A percentile compares a stretch with the other conserved stretches of the same genome.
Conservation (phyloP, 352 stramenopile genomes). For the Globisporangium iwayamae region DNA sequence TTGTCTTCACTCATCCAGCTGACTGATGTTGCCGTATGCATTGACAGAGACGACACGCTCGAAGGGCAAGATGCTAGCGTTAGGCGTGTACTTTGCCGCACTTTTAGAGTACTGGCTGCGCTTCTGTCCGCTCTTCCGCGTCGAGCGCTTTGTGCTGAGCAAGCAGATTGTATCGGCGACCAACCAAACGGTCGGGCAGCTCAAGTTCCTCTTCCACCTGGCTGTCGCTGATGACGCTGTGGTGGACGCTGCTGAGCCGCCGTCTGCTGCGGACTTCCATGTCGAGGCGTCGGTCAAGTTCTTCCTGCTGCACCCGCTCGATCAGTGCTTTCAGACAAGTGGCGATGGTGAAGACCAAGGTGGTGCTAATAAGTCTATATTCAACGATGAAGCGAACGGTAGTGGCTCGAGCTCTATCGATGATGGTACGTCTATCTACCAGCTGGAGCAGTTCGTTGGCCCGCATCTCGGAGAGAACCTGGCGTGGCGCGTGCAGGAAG, state of each 20-base stretch:
- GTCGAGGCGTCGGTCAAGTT: constrained; percentile 83
- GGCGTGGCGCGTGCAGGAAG: constrained; percentile 64
- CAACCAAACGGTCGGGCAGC: constrained; percentile 63
- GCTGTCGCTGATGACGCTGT: neutral
- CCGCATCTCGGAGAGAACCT: constrained; percentile 73
- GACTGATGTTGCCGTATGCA: neutral
- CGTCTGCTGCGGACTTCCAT: constrained; percentile 39
- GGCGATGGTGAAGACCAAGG: no score
- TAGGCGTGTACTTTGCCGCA: constrained; percentile 70
- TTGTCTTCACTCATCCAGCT: neutral
- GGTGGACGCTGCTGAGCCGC: neutral
- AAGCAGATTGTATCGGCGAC: constrained; percentile 63
- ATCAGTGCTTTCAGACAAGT: neutral
- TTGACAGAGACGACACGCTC: constrained; percentile 31
- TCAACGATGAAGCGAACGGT: neutral
- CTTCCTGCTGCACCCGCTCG: constrained; percentile 54
- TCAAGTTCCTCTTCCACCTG: constrained; percentile 72
- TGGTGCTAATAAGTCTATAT: neutral
- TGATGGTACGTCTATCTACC: constrained; percentile 7
- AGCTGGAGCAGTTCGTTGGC: constrained; percentile 67
- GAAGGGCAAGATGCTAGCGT: constrained; percentile 34
- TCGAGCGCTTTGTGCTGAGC: constrained; percentile 42
- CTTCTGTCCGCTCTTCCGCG: constrained; percentile 38
- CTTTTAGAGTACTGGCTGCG: constrained; percentile 70
- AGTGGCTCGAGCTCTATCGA: neutral